Conservation (phyloP, 108 stramenopile species). For the Seminavis robusta region DNA sequence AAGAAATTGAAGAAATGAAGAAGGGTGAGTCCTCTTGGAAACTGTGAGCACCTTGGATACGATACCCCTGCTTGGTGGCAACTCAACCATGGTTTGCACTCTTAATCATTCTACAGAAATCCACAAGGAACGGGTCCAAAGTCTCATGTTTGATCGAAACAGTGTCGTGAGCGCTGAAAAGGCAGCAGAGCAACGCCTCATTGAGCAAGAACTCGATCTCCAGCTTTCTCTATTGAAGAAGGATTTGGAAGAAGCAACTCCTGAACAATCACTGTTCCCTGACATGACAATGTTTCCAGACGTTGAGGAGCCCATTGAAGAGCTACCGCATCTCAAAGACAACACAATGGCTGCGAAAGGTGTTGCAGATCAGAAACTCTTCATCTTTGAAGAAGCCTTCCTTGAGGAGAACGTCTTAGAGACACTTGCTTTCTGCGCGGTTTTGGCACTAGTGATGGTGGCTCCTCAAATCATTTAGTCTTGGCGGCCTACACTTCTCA, state of each 20-base stretch:
- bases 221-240: slow-evolving; percentile 9
- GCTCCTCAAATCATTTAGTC: no score
- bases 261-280: slow-evolving; percentile 15
- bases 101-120: slow-evolving; percentile 13
- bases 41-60: background rate
- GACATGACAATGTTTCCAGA: slow-evolving; percentile 23
- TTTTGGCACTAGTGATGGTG: background rate
- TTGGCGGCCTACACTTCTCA: no score
- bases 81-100: no score
- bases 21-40: slow-evolving; percentile 4
- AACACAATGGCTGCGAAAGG: background rate
- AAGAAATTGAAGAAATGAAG: slow-evolving; percentile 17
- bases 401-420: background rate
- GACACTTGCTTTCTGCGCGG: background rate
- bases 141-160: slow-evolving; percentile 1
- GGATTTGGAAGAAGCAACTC: no score
- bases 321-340: slow-evolving; percentile 6
- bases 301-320: slow-evolving; percentile 4
- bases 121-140: slow-evolving; percentile 14
- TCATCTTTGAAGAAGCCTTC: background rate
- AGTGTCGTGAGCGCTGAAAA: background rate
- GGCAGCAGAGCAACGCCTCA: slow-evolving; percentile 7
- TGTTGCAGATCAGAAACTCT: background rate
- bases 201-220: slow-evolving; percentile 20
- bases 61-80: no score